These are phyloP conservation scores for Pachysandra terminalis DNA, from an alignment of 164 flowering plant species.

Conservation along the genomic window DNA sequence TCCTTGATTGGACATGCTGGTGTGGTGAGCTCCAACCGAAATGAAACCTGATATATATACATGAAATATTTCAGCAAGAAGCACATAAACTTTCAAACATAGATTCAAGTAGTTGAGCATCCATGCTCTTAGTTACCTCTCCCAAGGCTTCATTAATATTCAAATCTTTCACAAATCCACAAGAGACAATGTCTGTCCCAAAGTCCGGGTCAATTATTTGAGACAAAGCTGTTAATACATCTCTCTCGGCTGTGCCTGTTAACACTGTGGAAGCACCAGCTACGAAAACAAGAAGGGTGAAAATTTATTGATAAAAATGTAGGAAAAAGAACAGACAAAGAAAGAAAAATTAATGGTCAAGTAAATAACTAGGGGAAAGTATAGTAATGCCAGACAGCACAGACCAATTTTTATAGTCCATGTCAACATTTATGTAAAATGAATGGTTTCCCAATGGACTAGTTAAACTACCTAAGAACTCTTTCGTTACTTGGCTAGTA, in stretches of 20 bases:
- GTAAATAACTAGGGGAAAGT: not conserved
- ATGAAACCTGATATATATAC: slow-evolving; percentile 78
- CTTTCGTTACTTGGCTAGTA: no score
- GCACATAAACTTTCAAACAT: slow-evolving; percentile 6
- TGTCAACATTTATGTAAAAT: no score
- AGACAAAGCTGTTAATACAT: slow-evolving; percentile 82
- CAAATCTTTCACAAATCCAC: slow-evolving; percentile 98
- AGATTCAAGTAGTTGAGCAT: slow-evolving; percentile 7
- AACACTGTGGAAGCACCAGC: slow-evolving; percentile 41
- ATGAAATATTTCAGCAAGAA: slow-evolving; percentile 13
- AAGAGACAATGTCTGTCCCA: slow-evolving; percentile 95
- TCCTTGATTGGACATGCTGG: slow-evolving; percentile 99
- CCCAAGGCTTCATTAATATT: slow-evolving; percentile 59
- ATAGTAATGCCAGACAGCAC: no score
- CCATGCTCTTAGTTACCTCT: slow-evolving; percentile 51
- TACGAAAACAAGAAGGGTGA: slow-evolving; percentile 21
- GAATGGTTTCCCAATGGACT: no score
- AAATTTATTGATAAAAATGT: not conserved
- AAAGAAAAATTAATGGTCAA: not conserved
- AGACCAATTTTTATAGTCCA: no score
- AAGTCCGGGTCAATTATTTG: slow-evolving; percentile 97
- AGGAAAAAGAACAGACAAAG: not conserved
- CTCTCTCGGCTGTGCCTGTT: slow-evolving; percentile 44
- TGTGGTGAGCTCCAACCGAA: slow-evolving; percentile 96
- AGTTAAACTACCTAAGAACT: no score